Evolutionary conservation across 768 basidiomycete genomes (phyloP).

Genomic region (Flagelloscypha sp.): DNA sequence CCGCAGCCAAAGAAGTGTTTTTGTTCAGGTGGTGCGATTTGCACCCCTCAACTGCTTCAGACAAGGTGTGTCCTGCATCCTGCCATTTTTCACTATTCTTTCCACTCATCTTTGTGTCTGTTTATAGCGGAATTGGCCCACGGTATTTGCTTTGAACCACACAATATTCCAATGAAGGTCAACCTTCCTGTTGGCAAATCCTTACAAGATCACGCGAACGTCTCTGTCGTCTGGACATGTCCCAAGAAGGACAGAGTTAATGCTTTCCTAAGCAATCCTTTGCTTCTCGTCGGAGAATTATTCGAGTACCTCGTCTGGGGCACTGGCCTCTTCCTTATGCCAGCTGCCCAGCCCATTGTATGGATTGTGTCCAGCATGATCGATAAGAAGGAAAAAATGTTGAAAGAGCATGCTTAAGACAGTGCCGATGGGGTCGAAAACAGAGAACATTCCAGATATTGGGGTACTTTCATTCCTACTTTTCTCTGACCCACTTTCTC

Average conservation of each 20-base stretch:
- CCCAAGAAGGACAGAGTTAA: slow-evolving; percentile 24
- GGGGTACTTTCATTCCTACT: slow-evolving; percentile 23
- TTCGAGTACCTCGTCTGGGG: no score
- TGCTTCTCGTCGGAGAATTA: slow-evolving; percentile 20
- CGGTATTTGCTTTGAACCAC: slow-evolving; percentile 18
- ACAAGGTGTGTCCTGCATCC: slow-evolving; percentile 12
- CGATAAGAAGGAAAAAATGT: slow-evolving; percentile 8
- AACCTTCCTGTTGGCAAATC: slow-evolving; percentile 20
- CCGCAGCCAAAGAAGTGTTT: slow-evolving; percentile 12
- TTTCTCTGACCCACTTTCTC: no score
- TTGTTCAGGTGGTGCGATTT: slow-evolving; percentile 20
- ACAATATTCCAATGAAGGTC: slow-evolving; percentile 16
- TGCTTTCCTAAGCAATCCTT: slow-evolving; percentile 19
- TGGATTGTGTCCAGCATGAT: slow-evolving; percentile 21
- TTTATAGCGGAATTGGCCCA: slow-evolving; percentile 30
- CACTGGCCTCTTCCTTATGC: slow-evolving; percentile 23
- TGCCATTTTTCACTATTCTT: no score
- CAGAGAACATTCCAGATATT: slow-evolving; percentile 26
- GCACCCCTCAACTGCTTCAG: slow-evolving; percentile 26
- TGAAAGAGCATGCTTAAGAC: slow-evolving; percentile 7
- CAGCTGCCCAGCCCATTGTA: slow-evolving; percentile 22
- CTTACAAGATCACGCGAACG: slow-evolving; percentile 30
- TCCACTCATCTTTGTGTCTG: background rate
- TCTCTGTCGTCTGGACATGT: slow-evolving; percentile 24
- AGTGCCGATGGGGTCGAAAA: slow-evolving; percentile 13